Evolutionary conservation across 2,329 filamentous ascomycete species (phyloP), one percentile per base, ranked within the genome.

Genomic region (Arachnopeziza araneosa): DNA sequence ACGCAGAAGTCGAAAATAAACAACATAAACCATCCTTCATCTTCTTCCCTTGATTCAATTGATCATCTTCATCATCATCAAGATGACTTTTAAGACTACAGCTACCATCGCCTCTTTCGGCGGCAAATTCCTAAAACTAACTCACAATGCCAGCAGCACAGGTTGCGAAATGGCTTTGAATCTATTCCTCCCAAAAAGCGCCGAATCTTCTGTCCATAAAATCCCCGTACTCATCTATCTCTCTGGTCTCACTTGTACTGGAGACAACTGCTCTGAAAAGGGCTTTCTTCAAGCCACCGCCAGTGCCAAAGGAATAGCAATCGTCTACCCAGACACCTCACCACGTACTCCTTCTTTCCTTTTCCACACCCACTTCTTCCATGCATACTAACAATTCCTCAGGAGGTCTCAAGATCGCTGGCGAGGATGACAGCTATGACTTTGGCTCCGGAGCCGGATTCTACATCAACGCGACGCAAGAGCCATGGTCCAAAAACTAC

Each of bases 301-400:
- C 54, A 83, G 87, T 60, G 80, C 87, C 69, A 88, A 87, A 73
- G 90, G 90, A 70, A 90, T 99, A 73, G 95, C 95, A n/a, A 78
- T 99, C 60, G 83, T 97, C 57, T 98, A 92, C 78, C 95, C 95
- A 1, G 95, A 99, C 78, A 99, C 95, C 23, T 96, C 90, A 60
- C 95, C 95, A 60, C 86, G 93, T 87, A 79, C 81, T 77, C 17
- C 24, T 51, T 55, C 24, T 48, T 81, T 77, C 17, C 24, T 51
- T 55, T 24, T 48, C 50, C 19, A 21, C 26, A 30, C 32, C 24
- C 14, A 17, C 21, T 30, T 24, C 8, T 14, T 21, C 6, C 19
- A 59, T 24, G 56, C 52, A 49, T 19, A 51, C 24, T 44, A 51
- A 30, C 36, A 51, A 17, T 48, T 22, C 10, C 9, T 26, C 63